Percentiles rank a stretch among this genome's conserved stretches.
Conservation (phyloP, 73 alveolate species). For the Symbiodinium pilosum region DNA sequence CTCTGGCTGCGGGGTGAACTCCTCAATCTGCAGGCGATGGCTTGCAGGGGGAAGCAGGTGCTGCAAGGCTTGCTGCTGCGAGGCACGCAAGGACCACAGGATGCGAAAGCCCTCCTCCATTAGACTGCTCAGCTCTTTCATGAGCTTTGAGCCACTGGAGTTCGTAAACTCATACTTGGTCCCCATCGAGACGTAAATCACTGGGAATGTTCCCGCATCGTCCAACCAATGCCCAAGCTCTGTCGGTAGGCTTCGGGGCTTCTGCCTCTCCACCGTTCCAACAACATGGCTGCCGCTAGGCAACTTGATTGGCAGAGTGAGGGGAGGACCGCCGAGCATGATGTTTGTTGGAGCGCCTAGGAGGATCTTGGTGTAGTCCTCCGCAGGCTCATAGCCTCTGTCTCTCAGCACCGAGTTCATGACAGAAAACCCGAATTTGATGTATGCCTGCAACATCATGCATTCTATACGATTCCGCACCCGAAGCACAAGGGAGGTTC, state of each 20-base stretch:
- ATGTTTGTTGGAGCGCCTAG: constrained; percentile 40
- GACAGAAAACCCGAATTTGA: neutral
- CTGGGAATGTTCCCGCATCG: constrained; percentile 14
- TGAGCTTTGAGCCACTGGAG: neutral
- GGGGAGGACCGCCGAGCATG: constrained; percentile 86
- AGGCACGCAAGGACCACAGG: neutral
- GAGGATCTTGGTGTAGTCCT: neutral
- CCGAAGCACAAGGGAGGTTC: neutral
- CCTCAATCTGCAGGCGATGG: neutral
- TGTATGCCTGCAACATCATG: constrained; percentile 34
- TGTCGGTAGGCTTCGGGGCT: constrained; percentile 26
- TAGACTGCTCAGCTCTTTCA: neutral
- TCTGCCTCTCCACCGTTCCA: constrained; percentile 28
- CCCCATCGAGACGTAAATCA: constrained; percentile 40
- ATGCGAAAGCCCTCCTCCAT: neutral
- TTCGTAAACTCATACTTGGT: neutral
- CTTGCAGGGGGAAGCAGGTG: neutral
- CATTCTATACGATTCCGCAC: constrained; percentile 85
- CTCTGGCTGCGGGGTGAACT: constrained; percentile 92
- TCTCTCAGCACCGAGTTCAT: constrained; percentile 25
- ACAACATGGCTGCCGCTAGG: constrained; percentile 42
- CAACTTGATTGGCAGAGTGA: constrained; percentile 36
- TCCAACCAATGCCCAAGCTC: constrained; percentile 45
- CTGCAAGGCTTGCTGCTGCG: neutral
- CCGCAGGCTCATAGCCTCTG: neutral